Evolutionary conservation across 2,329 filamentous ascomycete genomes (phyloP).

Genomic region (Penicillium janthinellum): DNA sequence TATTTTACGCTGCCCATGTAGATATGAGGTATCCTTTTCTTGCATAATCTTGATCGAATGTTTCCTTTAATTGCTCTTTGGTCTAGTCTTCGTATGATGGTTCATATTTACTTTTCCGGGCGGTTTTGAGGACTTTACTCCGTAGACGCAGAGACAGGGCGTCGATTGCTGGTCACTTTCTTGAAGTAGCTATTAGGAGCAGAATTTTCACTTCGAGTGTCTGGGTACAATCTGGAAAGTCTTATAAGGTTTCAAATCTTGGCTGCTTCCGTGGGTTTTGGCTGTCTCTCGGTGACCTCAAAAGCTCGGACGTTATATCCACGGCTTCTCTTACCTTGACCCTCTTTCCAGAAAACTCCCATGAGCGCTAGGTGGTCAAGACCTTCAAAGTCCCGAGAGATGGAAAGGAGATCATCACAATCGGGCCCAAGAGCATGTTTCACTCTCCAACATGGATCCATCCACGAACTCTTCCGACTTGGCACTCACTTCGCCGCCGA

Average conservation of each 20-base stretch:
- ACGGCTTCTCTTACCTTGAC: not conserved
- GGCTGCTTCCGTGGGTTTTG: not conserved
- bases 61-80: not conserved
- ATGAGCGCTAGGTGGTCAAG: not conserved
- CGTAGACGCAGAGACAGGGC: too few species aligned
- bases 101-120: too few species aligned
- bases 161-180: too few species aligned
- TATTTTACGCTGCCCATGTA: not conserved
- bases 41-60: not conserved
- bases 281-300: not conserved
- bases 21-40: constrained; percentile 1
- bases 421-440: not conserved
- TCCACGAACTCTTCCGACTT: not conserved
- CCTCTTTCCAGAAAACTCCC: not conserved
- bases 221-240: too few species aligned
- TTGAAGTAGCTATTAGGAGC: too few species aligned
- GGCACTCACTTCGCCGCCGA: not conserved
- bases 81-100: too few species aligned
- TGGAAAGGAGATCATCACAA: not conserved
- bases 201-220: too few species aligned
- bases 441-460: not conserved
- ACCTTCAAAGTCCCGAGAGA: not conserved
- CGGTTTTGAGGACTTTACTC: too few species aligned
- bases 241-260: not conserved
- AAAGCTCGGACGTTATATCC: not conserved